Conservation (phyloP, 371 early-diverging fungal species). For the Umbelopsis sp. region DNA sequence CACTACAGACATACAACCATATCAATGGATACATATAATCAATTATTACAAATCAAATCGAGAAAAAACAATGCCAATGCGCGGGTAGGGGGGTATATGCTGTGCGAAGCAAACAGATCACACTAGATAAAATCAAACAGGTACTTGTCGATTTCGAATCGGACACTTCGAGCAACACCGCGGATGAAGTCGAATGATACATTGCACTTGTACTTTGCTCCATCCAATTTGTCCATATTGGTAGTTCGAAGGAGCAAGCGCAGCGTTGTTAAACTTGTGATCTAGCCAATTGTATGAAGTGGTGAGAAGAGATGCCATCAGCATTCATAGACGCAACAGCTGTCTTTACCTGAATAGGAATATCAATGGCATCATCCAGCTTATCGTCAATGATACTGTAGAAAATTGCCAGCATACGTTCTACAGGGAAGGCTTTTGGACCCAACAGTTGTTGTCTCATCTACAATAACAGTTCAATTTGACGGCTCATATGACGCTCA, state of each 20-base stretch:
- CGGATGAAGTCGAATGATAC: constrained; percentile 78
- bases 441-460: constrained; percentile 88
- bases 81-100: not conserved
- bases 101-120: not conserved
- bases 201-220: constrained; percentile 84
- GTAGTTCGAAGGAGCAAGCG: constrained; percentile 73
- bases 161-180: constrained; percentile 66
- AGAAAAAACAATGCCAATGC: no score
- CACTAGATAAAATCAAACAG: constrained; percentile 71
- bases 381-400: constrained; percentile 81
- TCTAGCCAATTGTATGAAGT: constrained; percentile 38
- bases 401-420: constrained; percentile 95
- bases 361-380: constrained; percentile 74
- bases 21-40: no score
- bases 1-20: no score
- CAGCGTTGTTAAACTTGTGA: constrained; percentile 77
- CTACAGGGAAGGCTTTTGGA: constrained; percentile 88
- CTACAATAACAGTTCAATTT: constrained; percentile 27
- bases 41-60: no score
- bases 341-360: constrained; percentile 68
- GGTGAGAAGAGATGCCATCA: not conserved
- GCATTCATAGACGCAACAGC: not conserved
- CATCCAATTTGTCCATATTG: constrained; percentile 74
- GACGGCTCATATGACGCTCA: not conserved
- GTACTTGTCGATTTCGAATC: constrained; percentile 84